Percentiles rank a stretch among this genome's conserved stretches.
Evolutionary conservation across 257 asterid species (phyloP).

Genomic region (Salvia rosmarinus): DNA sequence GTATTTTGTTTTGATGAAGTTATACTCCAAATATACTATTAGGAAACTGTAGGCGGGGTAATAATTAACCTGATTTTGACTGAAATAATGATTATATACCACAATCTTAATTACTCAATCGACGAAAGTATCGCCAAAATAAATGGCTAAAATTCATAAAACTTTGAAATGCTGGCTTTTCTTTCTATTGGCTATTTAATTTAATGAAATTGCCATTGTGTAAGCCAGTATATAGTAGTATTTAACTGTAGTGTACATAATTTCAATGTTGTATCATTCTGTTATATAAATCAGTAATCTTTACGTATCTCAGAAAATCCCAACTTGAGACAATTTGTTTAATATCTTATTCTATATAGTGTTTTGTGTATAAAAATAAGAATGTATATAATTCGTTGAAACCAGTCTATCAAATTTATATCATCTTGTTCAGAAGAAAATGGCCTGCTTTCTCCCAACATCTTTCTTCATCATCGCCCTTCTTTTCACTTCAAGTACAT

Average conservation of each 20-base stretch:
- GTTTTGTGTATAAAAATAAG: background rate
- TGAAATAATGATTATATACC: too few relatives aligned
- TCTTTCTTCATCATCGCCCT: background rate
- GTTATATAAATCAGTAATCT: background rate
- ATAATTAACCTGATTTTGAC: too few relatives aligned
- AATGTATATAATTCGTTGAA: background rate
- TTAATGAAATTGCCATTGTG: too few relatives aligned
- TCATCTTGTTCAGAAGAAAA: background rate
- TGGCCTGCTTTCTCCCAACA: background rate
- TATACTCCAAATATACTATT: too few relatives aligned
- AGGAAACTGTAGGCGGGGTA: too few relatives aligned
- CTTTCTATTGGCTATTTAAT: too few relatives aligned
- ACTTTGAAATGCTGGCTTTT: too few relatives aligned
- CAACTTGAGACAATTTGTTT: background rate
- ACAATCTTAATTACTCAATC: too few relatives aligned
- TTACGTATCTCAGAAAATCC: background rate
- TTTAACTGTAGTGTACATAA: too few relatives aligned
- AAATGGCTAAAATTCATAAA: too few relatives aligned
- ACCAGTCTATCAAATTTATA: background rate
- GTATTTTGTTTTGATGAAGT: too few relatives aligned
- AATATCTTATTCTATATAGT: background rate
- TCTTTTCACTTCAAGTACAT: background rate
- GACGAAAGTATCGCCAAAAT: too few relatives aligned
- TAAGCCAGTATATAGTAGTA: background rate
- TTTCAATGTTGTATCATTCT: background rate